A percentile compares a stretch with the other conserved stretches of the same genome.
phyloP scores from a whole-genome alignment of 2,329 filamentous ascomycete genomes.

The Eutypella sp. region DNA sequence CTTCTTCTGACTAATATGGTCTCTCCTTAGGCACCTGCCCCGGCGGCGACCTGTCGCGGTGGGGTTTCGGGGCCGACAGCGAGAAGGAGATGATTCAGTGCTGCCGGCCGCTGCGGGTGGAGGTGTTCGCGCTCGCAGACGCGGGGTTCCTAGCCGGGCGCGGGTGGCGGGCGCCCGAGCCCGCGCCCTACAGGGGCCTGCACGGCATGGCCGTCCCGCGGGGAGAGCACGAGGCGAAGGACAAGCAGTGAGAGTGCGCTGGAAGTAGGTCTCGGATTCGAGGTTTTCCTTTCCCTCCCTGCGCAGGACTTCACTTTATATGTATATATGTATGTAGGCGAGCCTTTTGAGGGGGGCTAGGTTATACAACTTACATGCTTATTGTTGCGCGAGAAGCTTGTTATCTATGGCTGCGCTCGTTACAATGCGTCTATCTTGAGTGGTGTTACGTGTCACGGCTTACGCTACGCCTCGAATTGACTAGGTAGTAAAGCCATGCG shows the following conservation, averaged over 20 bases:
- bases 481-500: too few species aligned
- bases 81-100: conserved; percentile 64
- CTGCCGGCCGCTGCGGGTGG: conserved; percentile 69
- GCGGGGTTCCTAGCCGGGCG: conserved; percentile 40
- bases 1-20: conserved; percentile 49
- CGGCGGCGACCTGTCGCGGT: conserved; percentile 74
- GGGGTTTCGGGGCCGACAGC: conserved; percentile 69
- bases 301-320: too few species aligned
- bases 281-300: too few species aligned
- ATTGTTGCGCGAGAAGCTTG: too few species aligned
- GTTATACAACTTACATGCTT: too few species aligned
- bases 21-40: conserved; percentile 59
- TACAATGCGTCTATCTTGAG: too few species aligned
- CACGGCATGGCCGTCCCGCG: conserved; percentile 53
- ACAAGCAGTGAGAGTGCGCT: background rate
- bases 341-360: too few species aligned
- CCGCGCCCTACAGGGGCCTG: conserved; percentile 57
- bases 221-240: conserved; percentile 18
- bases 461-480: too few species aligned
- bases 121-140: conserved; percentile 62
- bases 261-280: too few species aligned
- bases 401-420: too few species aligned
- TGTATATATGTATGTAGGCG: too few species aligned
- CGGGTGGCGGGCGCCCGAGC: conserved; percentile 59
- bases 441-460: too few species aligned